Evolutionary conservation across 2,329 filamentous ascomycete genomes (phyloP).

Genomic region (Xylaria sp.): DNA sequence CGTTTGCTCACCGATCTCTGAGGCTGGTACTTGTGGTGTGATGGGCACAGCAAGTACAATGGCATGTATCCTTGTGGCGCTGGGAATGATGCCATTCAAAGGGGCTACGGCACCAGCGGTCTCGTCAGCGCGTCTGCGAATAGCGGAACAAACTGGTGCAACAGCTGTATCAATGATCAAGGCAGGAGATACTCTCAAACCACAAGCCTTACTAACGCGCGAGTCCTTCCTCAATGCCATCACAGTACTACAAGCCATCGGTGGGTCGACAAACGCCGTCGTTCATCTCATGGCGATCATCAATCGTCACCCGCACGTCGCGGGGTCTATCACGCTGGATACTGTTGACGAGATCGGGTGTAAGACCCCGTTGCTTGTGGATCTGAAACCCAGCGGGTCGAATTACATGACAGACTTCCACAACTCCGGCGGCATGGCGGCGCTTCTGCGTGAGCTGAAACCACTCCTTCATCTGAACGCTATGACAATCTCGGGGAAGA

Average conservation of each 20-base stretch:
- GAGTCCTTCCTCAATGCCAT: conserved; percentile 86
- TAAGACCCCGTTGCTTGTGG: conserved; percentile 81
- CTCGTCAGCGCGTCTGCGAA: conserved; percentile 80
- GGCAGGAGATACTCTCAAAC: conserved; percentile 74
- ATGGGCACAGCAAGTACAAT: conserved; percentile 95
- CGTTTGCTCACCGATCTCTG: conserved; percentile 16
- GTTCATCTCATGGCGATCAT: conserved; percentile 89
- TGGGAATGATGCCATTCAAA: conserved; percentile 82
- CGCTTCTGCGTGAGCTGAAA: conserved; percentile 80
- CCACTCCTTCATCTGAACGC: conserved; percentile 81
- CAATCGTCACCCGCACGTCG: conserved; percentile 74
- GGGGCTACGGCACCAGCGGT: conserved; percentile 83
- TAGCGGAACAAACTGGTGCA: conserved; percentile 77
- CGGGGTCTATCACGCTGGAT: conserved; percentile 72
- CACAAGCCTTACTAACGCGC: conserved; percentile 76
- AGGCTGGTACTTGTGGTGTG: conserved; percentile 83
- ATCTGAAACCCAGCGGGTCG: conserved; percentile 85
- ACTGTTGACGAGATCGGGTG: conserved; percentile 83
- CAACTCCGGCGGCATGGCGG: conserved; percentile 85
- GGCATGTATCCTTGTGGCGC: conserved; percentile 83
- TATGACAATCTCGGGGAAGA: conserved; percentile 84
- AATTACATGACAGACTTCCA: conserved; percentile 94
- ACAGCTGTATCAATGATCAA: conserved; percentile 73
- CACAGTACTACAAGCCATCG: conserved; percentile 85
- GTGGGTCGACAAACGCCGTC: conserved; percentile 86